These are phyloP conservation scores for Crucihimalaya himalaica DNA, from an alignment of 345 rosid genomes.

Conservation along the genomic window DNA sequence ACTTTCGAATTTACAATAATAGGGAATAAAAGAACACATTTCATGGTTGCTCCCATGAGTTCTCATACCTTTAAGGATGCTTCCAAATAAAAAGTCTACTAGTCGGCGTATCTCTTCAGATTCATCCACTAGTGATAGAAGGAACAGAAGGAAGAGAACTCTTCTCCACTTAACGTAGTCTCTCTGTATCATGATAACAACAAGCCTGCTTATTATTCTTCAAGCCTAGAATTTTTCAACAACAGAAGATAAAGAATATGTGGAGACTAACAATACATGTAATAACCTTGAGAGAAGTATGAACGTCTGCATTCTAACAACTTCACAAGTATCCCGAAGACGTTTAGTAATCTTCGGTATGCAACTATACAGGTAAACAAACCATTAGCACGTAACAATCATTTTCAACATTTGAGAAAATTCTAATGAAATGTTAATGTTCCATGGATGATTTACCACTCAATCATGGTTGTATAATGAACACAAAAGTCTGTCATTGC, in stretches of 20 bases:
- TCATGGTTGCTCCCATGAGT: slow-evolving; percentile 16
- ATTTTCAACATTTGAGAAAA: neutral
- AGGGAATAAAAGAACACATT: neutral
- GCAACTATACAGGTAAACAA: slow-evolving; percentile 55
- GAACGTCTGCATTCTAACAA: slow-evolving; percentile 92
- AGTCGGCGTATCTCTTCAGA: slow-evolving; percentile 87
- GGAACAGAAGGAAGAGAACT: slow-evolving; percentile 81
- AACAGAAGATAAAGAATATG: neutral
- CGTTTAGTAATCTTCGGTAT: slow-evolving; percentile 83
- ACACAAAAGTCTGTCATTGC: slow-evolving; percentile 91
- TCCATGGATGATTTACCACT: slow-evolving; percentile 64
- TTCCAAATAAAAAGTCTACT: slow-evolving; percentile 86
- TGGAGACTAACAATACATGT: slow-evolving; percentile 58
- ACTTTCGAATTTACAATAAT: slow-evolving; percentile 7
- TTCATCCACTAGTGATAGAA: slow-evolving; percentile 87
- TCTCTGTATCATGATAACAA: slow-evolving; percentile 53
- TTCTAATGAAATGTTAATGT: slow-evolving; percentile 7
- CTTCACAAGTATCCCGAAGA: slow-evolving; percentile 84
- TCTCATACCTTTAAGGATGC: slow-evolving; percentile 74
- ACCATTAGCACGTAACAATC: slow-evolving; percentile 11
- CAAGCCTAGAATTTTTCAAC: neutral
- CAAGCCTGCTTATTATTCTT: neutral
- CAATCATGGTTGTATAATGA: slow-evolving; percentile 86
- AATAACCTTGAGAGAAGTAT: slow-evolving; percentile 84
- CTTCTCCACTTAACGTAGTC: slow-evolving; percentile 99